Evolutionary conservation across 352 stramenopile species (phyloP), one percentile per base, ranked within the genome.

Genomic region (Phytopythium vexans): DNA sequence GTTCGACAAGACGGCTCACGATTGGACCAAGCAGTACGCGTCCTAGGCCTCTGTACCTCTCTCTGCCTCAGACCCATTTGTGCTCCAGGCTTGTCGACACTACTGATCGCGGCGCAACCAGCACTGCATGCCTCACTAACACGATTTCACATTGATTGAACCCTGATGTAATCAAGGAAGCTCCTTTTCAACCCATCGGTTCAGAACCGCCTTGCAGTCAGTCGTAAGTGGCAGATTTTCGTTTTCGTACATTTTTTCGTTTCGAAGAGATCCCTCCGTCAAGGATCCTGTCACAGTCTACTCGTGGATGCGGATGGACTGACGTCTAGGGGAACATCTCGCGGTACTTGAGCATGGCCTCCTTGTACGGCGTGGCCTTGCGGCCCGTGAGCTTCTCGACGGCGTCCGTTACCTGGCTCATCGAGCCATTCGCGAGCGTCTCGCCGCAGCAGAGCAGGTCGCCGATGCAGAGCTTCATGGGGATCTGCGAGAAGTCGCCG

Each of bases 1-100:
- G 41, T 99, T 98, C 76, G 75, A 94, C 58, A 91, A 96, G 60
- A 97, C 75, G 33, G 96, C 95, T 21, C 86, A 91, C 61, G 96
- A 98, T 39, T 95, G 87, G 86, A 96, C 85, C 35, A 92, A 90
- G 70, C 82, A 95, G 61, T 96, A 94, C 66, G 86, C 86, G 21
- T 92, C 81, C 51, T 96, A 90, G 21, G 21, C 21, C 21, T 27
- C 21, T 27, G 21, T 27, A 27, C 21, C 21, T 27, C 21, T 27
- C 21, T 27, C 21, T 27, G 21, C 21, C 21, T 27, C 21, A 27
- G 21, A 27, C 21, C 21, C 21, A 27, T 27, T 27, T 27, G 21
- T 27, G 21, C 21, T 27, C 21, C 21, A 27, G 21, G 21, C 21
- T 27, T 27, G 21, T 27, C 21, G 21, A 27, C 21, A 27, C 21